Percentiles rank a stretch among this genome's conserved stretches.
phyloP scores from a whole-genome alignment of 2,329 filamentous ascomycete species.

The Colletotrichum tropicicola region DNA sequence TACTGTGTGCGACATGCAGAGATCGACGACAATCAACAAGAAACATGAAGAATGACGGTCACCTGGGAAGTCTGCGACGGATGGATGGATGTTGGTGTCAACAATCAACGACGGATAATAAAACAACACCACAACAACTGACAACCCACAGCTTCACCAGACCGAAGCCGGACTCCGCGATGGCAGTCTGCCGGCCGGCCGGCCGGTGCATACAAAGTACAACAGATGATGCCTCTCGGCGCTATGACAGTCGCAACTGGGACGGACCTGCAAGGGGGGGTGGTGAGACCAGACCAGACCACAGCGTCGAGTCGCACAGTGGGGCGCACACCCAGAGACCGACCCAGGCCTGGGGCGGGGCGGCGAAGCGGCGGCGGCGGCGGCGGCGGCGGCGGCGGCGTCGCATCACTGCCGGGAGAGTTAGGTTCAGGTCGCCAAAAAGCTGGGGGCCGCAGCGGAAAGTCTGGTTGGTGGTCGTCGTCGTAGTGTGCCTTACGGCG shows the following conservation, averaged over 20 bases:
- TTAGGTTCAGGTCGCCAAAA: too few relatives aligned
- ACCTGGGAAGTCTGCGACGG: too few relatives aligned
- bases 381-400: too few relatives aligned
- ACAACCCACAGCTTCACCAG: background rate
- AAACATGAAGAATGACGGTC: background rate
- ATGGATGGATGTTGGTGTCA: too few relatives aligned
- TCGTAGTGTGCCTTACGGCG: too few relatives aligned
- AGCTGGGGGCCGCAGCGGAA: background rate
- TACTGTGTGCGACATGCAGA: background rate
- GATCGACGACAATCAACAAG: background rate
- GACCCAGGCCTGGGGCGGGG: background rate
- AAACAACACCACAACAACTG: background rate
- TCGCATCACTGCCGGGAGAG: too few relatives aligned
- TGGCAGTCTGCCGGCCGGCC: too few relatives aligned
- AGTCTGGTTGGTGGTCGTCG: background rate
- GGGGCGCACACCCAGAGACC: background rate
- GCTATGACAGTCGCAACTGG: conserved; percentile 19
- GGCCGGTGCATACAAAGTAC: too few relatives aligned
- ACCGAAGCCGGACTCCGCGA: too few relatives aligned
- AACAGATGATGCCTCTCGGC: conserved; percentile 23
- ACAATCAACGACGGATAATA: background rate
- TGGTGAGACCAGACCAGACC: background rate
- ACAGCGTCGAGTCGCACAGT: too few relatives aligned
- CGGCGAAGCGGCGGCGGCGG: too few relatives aligned
- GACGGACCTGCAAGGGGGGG: conserved; percentile 18